Evolutionary conservation across 768 basidiomycete species (phyloP).

Genomic region (Scleroderma bovista): DNA sequence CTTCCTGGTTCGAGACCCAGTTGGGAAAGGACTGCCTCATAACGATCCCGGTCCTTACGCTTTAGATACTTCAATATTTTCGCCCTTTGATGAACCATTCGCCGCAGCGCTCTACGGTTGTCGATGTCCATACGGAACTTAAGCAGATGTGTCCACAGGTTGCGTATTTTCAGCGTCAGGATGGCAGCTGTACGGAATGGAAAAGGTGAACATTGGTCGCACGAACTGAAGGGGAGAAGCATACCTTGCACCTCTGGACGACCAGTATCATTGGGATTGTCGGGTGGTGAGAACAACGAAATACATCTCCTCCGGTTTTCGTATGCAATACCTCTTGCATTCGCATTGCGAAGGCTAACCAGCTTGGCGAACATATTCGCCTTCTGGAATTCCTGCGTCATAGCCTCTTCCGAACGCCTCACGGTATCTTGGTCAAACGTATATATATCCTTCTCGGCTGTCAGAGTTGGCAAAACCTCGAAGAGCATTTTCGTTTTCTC

Average conservation of each 20-base stretch:
- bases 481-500: conserved; percentile 62
- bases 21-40: conserved; percentile 63
- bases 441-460: conserved; percentile 30
- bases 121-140: conserved; percentile 68
- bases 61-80: conserved; percentile 79
- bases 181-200: conserved; percentile 59
- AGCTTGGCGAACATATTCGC: conserved; percentile 57
- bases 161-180: conserved; percentile 80
- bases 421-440: conserved; percentile 14
- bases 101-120: conserved; percentile 71
- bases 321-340: conserved; percentile 77
- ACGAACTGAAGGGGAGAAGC: not conserved
- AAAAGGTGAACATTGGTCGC: conserved; percentile 1
- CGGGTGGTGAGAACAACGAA: conserved; percentile 65
- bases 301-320: conserved; percentile 83
- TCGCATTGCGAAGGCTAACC: conserved; percentile 83
- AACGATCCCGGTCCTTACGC: conserved; percentile 56
- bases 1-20: conserved; percentile 73
- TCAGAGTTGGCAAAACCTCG: conserved; percentile 53
- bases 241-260: conserved; percentile 87
- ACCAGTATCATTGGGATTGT: conserved; percentile 70
- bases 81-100: conserved; percentile 77
- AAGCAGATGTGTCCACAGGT: conserved; percentile 68
- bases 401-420: conserved; percentile 19
- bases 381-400: conserved; percentile 38